Percentiles rank a stretch among this genome's conserved stretches.
These are phyloP conservation scores for Lithospermum erythrorhizon DNA, from an alignment of 257 asterid genomes.

Conservation along the genomic window DNA sequence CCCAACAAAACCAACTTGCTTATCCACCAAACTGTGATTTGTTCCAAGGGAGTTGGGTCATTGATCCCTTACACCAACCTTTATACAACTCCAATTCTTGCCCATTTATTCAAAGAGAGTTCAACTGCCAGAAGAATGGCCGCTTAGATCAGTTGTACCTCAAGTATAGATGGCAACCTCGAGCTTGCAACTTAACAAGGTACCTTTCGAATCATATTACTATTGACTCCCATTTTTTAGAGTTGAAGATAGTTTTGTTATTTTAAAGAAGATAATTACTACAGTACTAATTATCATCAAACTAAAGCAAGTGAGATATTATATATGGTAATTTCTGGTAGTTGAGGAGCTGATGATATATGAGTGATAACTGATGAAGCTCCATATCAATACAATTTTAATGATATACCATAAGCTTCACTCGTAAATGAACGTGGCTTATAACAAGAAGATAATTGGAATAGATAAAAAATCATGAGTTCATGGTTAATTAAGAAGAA, in stretches of 20 bases:
- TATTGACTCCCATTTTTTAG: too few species aligned
- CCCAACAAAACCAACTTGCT: neutral
- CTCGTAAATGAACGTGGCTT: too few species aligned
- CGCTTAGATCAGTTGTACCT: conserved; percentile 2
- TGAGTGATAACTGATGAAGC: neutral
- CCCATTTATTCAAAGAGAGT: neutral
- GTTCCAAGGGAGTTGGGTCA: conserved; percentile 1
- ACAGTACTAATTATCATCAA: too few species aligned
- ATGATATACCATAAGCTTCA: too few species aligned
- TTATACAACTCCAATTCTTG: conserved; percentile 1
- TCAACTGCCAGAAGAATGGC: conserved; percentile 3
- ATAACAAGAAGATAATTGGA: too few species aligned
- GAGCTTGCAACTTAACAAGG: conserved; percentile 1
- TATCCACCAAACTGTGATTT: neutral
- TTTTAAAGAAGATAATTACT: too few species aligned
- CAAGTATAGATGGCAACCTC: conserved; percentile 6
- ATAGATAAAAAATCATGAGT: too few species aligned
- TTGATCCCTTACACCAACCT: neutral
- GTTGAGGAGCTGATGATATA: neutral
- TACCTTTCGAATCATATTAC: neutral
- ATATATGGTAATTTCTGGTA: neutral
- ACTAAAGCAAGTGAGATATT: neutral
- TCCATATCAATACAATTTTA: neutral
- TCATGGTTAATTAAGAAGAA: too few species aligned
- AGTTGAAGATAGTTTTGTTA: too few species aligned